phyloP scores from a whole-genome alignment of 2,329 filamentous ascomycete genomes.

The Paecilomyces niveus region DNA sequence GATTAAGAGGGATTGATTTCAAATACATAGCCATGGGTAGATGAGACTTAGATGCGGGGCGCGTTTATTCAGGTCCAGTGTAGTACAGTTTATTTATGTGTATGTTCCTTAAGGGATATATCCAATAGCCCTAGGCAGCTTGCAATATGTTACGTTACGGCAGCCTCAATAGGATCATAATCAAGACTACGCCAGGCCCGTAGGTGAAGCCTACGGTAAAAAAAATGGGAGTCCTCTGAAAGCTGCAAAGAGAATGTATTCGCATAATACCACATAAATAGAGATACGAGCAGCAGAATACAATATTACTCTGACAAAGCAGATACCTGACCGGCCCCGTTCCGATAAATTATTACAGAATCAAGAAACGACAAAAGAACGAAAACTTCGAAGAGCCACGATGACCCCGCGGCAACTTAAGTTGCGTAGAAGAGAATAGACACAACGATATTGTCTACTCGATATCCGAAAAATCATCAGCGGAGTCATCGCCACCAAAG shows the following conservation, averaged over 20 bases:
- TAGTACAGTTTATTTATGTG: not conserved
- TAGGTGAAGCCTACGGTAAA: too few relatives aligned
- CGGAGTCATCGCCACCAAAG: conserved; percentile 22
- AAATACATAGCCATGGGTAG: not conserved
- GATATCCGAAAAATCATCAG: conserved; percentile 31
- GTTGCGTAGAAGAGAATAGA: not conserved
- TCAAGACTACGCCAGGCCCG: too few relatives aligned
- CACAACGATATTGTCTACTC: conserved; percentile 4
- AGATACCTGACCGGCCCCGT: not conserved
- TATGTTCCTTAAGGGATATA: not conserved
- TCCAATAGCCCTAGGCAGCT: not conserved
- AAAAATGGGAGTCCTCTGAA: not conserved
- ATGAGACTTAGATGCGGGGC: not conserved
- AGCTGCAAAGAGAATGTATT: not conserved
- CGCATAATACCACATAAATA: not conserved
- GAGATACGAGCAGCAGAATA: not conserved
- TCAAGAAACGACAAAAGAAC: not conserved
- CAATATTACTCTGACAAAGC: not conserved
- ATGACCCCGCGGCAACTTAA: not conserved
- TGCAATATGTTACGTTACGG: too few relatives aligned
- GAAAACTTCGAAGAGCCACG: not conserved
- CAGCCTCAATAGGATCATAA: too few relatives aligned
- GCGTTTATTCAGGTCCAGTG: not conserved
- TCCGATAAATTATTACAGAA: not conserved
- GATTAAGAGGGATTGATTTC: not conserved